Percentiles rank a stretch among this genome's conserved stretches.
phyloP scores from a whole-genome alignment of 2,329 filamentous ascomycete species.

The Coniochaeta prunicola region DNA sequence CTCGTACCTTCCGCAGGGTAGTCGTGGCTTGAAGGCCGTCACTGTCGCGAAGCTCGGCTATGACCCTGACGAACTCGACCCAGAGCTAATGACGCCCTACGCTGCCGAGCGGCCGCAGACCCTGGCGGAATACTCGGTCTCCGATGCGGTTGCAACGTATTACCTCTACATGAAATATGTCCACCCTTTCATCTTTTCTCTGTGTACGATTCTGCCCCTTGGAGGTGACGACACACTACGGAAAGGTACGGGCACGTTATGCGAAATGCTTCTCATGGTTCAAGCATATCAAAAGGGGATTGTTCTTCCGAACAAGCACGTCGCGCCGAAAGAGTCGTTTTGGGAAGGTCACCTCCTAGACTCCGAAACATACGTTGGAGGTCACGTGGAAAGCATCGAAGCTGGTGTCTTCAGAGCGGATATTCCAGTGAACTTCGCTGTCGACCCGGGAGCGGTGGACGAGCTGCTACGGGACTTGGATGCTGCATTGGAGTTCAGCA shows the following conservation, averaged over 20 bases:
- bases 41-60: conserved; percentile 97
- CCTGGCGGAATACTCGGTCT: conserved; percentile 95
- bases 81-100: conserved; percentile 92
- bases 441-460: conserved; percentile 85
- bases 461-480: conserved; percentile 84
- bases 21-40: conserved; percentile 92
- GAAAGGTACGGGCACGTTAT: conserved; percentile 97
- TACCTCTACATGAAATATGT: conserved; percentile 99
- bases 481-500: conserved; percentile 80
- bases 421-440: conserved; percentile 86
- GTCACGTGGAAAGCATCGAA: conserved; percentile 98
- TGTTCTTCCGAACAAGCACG: conserved; percentile 91
- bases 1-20: conserved; percentile 94
- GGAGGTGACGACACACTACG: conserved; percentile 87
- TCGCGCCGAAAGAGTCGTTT: conserved; percentile 83
- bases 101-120: conserved; percentile 88
- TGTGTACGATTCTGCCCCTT: conserved; percentile 92
- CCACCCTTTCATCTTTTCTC: conserved; percentile 98
- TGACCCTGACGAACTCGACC: conserved; percentile 95
- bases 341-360: conserved; percentile 96
- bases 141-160: conserved; percentile 96
- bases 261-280: conserved; percentile 99
- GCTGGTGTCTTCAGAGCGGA: conserved; percentile 94
- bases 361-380: conserved; percentile 95
- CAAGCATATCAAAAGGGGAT: conserved; percentile 91